A percentile compares a stretch with the other conserved stretches of the same genome.
Evolutionary conservation across 179 eudicot genomes (phyloP).

Genomic region (Actinidia arguta): DNA sequence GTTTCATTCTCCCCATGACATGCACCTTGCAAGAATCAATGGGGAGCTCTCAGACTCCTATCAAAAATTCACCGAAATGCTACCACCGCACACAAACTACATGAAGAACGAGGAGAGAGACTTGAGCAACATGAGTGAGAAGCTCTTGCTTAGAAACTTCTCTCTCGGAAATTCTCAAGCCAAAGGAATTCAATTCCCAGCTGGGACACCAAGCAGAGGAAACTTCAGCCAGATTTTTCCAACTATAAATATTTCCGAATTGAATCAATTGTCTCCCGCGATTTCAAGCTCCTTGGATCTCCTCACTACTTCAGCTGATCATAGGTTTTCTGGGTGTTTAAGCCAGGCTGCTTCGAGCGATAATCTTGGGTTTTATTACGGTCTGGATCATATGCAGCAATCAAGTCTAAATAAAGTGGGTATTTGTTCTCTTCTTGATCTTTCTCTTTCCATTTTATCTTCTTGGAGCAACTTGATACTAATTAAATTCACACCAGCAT

Average conservation of each 20-base stretch:
- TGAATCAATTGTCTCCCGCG: constrained; percentile 31
- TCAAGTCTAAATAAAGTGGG: constrained; percentile 55
- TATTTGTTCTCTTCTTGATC: constrained; percentile 18
- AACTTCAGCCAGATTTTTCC: constrained; percentile 71
- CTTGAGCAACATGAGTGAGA: constrained; percentile 34
- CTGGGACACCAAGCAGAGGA: constrained; percentile 34
- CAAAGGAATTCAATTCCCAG: constrained; percentile 23
- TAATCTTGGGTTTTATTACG: constrained; percentile 40
- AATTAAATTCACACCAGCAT: too few relatives aligned
- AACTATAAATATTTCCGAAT: constrained; percentile 53
- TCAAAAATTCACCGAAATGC: constrained; percentile 47
- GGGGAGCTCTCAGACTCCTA: constrained; percentile 38
- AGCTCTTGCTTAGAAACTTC: constrained; percentile 48
- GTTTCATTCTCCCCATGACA: constrained; percentile 23
- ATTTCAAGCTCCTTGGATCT: constrained; percentile 49
- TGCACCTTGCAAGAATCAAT: constrained; percentile 34
- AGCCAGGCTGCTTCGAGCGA: constrained; percentile 23
- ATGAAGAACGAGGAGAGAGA: constrained; percentile 26
- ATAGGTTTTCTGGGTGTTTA: constrained; percentile 47
- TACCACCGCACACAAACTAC: constrained; percentile 18
- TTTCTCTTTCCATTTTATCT: background rate
- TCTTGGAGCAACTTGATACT: too few relatives aligned
- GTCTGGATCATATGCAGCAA: constrained; percentile 53
- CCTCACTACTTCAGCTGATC: constrained; percentile 28
- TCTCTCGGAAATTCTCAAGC: constrained; percentile 31